Evolutionary conservation across 345 rosid species (phyloP).

Genomic region (Chamaenerion angustifolium): DNA sequence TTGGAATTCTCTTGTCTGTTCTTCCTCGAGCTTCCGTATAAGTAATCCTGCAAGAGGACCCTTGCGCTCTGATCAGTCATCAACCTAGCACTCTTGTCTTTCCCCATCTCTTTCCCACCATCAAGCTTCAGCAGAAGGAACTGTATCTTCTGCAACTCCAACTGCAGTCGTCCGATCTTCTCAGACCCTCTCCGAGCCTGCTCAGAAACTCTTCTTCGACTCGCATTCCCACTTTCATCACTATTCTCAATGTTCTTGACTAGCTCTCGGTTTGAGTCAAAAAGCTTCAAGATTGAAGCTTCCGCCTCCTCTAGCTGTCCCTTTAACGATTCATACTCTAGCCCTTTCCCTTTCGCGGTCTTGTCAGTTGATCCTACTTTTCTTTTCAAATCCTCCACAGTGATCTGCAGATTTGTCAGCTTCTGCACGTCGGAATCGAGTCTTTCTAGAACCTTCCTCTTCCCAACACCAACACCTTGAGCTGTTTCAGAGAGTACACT

Average conservation of each 20-base stretch:
- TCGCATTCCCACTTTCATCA: slow-evolving; percentile 33
- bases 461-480: slow-evolving; percentile 44
- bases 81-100: slow-evolving; percentile 29
- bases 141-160: slow-evolving; percentile 88
- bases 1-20: slow-evolving; percentile 18
- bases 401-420: slow-evolving; percentile 64
- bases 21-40: slow-evolving; percentile 33
- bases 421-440: slow-evolving; percentile 83
- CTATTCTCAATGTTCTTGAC: slow-evolving; percentile 38
- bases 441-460: slow-evolving; percentile 52
- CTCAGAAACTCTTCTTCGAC: slow-evolving; percentile 42
- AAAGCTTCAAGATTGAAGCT: slow-evolving; percentile 44
- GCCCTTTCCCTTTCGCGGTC: slow-evolving; percentile 42
- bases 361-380: slow-evolving; percentile 61
- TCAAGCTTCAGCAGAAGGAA: slow-evolving; percentile 57
- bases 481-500: slow-evolving; percentile 48
- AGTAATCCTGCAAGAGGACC: slow-evolving; percentile 66
- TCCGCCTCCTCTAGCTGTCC: slow-evolving; percentile 78
- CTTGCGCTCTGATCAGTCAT: slow-evolving; percentile 37
- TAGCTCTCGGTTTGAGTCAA: slow-evolving; percentile 46
- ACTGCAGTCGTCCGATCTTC: slow-evolving; percentile 70
- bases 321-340: slow-evolving; percentile 49
- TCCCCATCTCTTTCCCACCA: slow-evolving; percentile 36
- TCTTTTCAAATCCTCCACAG: slow-evolving; percentile 62
- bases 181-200: slow-evolving; percentile 80